Conservation (phyloP, 2,329 filamentous ascomycete genomes). For the Gaeumannomyces sp. region DNA sequence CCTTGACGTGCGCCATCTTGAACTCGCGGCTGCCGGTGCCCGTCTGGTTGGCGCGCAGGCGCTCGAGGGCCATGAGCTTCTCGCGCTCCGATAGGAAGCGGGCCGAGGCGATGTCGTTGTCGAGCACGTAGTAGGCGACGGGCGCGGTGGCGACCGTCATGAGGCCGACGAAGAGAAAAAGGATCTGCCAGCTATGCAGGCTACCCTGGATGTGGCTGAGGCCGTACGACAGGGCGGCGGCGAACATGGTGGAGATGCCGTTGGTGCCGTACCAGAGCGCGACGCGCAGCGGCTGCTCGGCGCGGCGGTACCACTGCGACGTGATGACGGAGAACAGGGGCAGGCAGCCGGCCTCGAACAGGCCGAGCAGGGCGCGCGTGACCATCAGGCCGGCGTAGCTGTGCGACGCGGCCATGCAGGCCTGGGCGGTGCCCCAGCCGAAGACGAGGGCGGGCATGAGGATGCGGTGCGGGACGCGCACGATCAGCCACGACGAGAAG, state of each 20-base stretch:
- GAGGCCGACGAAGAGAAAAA: conserved; percentile 57
- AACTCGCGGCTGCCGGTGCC: conserved; percentile 67
- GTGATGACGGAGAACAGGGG: conserved; percentile 42
- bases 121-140: conserved; percentile 52
- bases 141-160: conserved; percentile 53
- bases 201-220: conserved; percentile 43
- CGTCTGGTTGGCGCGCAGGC: conserved; percentile 68
- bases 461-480: conserved; percentile 53
- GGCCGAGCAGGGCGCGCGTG: conserved; percentile 26
- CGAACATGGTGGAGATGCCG: conserved; percentile 50
- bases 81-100: conserved; percentile 59
- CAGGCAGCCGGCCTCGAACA: conserved; percentile 32
- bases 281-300: conserved; percentile 56
- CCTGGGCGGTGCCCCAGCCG: conserved; percentile 38
- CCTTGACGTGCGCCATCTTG: conserved; percentile 58
- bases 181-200: conserved; percentile 35
- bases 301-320: conserved; percentile 39
- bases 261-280: conserved; percentile 63
- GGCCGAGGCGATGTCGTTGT: conserved; percentile 50
- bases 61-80: conserved; percentile 60
- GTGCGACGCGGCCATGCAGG: conserved; percentile 25
- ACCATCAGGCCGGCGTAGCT: conserved; percentile 22
- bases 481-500: conserved; percentile 52
- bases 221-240: conserved; percentile 49
- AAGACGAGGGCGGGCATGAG: conserved; percentile 46